phyloP scores from a whole-genome alignment of 257 asterid species.

The Ballota nigra region DNA sequence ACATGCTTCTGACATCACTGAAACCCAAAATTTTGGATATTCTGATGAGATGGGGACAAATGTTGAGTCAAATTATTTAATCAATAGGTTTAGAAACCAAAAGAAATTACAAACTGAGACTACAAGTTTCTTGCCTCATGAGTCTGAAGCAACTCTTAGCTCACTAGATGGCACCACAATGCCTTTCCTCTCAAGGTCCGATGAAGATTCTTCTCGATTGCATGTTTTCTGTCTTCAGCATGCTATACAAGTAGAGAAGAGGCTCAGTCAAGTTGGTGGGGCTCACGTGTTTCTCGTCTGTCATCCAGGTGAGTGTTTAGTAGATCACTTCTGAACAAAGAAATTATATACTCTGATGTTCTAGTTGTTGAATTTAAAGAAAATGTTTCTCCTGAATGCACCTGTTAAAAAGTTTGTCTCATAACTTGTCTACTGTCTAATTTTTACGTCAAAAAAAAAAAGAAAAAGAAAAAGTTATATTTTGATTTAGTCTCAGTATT shows the following conservation, averaged over 20 bases:
- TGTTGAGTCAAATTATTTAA: constrained; percentile 39
- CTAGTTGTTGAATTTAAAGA: neutral
- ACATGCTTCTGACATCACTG: constrained; percentile 26
- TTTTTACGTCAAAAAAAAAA: no score
- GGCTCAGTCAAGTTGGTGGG: constrained; percentile 81
- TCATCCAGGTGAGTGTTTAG: constrained; percentile 80
- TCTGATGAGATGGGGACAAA: constrained; percentile 32
- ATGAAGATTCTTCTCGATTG: constrained; percentile 85
- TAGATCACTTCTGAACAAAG: neutral
- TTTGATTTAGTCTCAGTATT: neutral
- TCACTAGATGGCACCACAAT: constrained; percentile 28
- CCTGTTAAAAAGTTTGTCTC: neutral
- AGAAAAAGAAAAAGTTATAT: no score
- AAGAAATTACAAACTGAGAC: constrained; percentile 25
- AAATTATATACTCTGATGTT: neutral
- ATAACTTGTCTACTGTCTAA: no score
- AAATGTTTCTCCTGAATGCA: neutral
- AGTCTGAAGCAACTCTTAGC: constrained; percentile 34
- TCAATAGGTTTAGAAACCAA: constrained; percentile 41
- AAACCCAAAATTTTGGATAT: constrained; percentile 32
- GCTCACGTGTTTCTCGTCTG: constrained; percentile 75
- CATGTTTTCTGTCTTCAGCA: constrained; percentile 97
- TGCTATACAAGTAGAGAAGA: constrained; percentile 76
- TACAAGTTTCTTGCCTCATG: constrained; percentile 32
- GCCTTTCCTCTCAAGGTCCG: constrained; percentile 44